Conservation (phyloP, 2,329 filamentous ascomycete genomes). For the Phyllosticta paracitricarpa region DNA sequence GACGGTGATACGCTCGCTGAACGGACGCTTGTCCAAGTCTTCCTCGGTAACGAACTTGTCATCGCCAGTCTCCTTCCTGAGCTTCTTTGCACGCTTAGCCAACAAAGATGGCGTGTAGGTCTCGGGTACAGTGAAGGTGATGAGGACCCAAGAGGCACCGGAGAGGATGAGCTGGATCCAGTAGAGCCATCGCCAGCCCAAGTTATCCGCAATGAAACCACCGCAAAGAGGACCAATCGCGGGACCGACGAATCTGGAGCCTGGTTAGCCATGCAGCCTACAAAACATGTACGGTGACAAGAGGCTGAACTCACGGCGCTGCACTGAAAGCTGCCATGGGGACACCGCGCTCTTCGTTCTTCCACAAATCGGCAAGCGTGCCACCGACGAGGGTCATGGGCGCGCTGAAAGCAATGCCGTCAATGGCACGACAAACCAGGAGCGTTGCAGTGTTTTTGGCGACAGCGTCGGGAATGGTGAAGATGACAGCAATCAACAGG, state of each 20-base stretch:
- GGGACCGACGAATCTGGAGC: conserved; percentile 58
- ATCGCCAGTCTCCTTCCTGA: conserved; percentile 60
- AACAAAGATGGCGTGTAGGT: conserved; percentile 79
- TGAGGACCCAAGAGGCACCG: conserved; percentile 59
- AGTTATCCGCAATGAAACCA: conserved; percentile 60
- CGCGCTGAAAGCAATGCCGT: conserved; percentile 74
- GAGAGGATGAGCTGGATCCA: conserved; percentile 76
- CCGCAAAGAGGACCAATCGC: conserved; percentile 58
- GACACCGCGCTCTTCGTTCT: conserved; percentile 70
- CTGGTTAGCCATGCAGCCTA: not conserved
- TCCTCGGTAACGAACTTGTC: conserved; percentile 64
- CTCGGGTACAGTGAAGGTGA: conserved; percentile 82
- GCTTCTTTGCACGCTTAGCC: conserved; percentile 56
- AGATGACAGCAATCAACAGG: conserved; percentile 60
- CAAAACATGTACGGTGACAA: not conserved
- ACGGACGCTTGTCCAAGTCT: conserved; percentile 63
- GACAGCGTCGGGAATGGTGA: conserved; percentile 71
- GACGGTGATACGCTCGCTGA: conserved; percentile 58
- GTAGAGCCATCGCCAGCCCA: conserved; percentile 76
- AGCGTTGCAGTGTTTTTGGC: conserved; percentile 67
- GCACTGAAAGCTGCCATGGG: conserved; percentile 81
- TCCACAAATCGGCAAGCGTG: conserved; percentile 76
- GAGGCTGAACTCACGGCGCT: conserved; percentile 46
- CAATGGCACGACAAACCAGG: conserved; percentile 65
- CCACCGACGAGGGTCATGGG: conserved; percentile 82